Conservation (phyloP, 345 rosid genomes). For the Bruguiera parviflora region DNA sequence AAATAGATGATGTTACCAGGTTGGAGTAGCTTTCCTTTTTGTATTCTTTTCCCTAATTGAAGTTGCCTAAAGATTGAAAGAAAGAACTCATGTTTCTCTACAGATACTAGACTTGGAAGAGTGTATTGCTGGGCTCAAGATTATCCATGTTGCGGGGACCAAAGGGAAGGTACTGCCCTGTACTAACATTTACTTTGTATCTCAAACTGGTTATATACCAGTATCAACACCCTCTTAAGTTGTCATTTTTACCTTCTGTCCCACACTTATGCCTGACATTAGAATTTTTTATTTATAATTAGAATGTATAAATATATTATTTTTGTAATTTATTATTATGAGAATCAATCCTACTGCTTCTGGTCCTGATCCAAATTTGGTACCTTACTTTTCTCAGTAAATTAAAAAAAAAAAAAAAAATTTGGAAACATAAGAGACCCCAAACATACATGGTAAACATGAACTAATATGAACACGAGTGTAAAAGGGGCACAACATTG, state of each 20-base stretch:
- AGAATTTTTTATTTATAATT: too few relatives aligned
- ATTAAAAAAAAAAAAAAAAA: not conserved
- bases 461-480: not conserved
- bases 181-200: conserved; percentile 6
- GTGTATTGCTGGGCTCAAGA: conserved; percentile 45
- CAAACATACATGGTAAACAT: too few relatives aligned
- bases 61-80: conserved; percentile 4
- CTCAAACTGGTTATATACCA: not conserved
- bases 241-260: not conserved
- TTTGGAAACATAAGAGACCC: not conserved
- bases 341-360: too few relatives aligned
- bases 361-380: too few relatives aligned
- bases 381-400: too few relatives aligned
- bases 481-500: not conserved
- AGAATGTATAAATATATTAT: too few relatives aligned
- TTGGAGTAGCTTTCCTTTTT: not conserved
- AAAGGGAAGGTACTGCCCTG: conserved; percentile 68
- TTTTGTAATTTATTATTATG: too few relatives aligned
- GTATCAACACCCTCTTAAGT: not conserved
- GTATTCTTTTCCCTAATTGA: not conserved
- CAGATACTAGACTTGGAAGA: conserved; percentile 79
- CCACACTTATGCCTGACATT: too few relatives aligned
- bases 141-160: conserved; percentile 93
- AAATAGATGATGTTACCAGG: not conserved
- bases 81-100: conserved; percentile 7